Percentiles rank a stretch among this genome's conserved stretches.
phyloP scores from a whole-genome alignment of 2,329 filamentous ascomycete genomes.

The Botrytis fabae region DNA sequence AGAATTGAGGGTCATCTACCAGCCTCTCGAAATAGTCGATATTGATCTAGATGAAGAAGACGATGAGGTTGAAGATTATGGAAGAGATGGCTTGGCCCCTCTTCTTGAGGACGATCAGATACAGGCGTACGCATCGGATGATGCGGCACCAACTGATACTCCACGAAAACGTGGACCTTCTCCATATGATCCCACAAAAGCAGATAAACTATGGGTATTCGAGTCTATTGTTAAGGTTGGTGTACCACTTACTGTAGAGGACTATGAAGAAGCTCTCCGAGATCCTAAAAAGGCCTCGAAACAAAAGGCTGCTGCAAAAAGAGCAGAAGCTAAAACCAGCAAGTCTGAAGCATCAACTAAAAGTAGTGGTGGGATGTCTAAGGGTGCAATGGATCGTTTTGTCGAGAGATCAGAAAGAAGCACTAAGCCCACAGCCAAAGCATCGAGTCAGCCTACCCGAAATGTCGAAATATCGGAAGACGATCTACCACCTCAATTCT shows the following conservation, averaged over 20 bases:
- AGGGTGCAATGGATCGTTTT: constrained; percentile 41
- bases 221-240: constrained; percentile 64
- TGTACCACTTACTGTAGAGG: constrained; percentile 62
- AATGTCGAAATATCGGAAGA: background rate
- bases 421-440: constrained; percentile 20
- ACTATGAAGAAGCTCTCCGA: constrained; percentile 55
- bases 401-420: constrained; percentile 38
- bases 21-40: constrained; percentile 73
- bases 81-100: constrained; percentile 57
- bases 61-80: constrained; percentile 42
- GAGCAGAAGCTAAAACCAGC: constrained; percentile 24
- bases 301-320: constrained; percentile 34
- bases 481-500: constrained; percentile 30
- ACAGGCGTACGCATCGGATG: constrained; percentile 38
- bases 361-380: constrained; percentile 36
- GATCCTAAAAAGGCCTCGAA: constrained; percentile 34
- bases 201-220: constrained; percentile 69
- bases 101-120: constrained; percentile 65
- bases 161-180: constrained; percentile 43
- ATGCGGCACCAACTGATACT: constrained; percentile 29
- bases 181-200: constrained; percentile 64
- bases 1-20: constrained; percentile 77
- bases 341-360: constrained; percentile 23
- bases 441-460: background rate
- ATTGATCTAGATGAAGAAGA: constrained; percentile 76